Percentiles rank a stretch among this genome's conserved stretches.
These are phyloP conservation scores for Pseudogymnoascus sp. DNA, from an alignment of 2,329 filamentous ascomycete genomes.

Conservation along the genomic window DNA sequence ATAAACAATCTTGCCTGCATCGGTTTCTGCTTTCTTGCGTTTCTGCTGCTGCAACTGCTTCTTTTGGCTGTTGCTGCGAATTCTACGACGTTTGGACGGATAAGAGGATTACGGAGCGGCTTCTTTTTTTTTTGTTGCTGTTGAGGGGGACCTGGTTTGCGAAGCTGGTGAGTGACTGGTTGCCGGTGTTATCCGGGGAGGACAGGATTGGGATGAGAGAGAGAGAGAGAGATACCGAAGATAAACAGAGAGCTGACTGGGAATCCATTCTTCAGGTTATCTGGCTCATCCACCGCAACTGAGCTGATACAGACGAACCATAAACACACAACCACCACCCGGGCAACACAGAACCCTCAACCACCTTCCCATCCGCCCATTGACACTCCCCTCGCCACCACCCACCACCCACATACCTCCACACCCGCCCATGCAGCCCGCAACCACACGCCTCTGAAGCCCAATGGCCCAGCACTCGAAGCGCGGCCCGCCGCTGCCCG, in stretches of 20 bases:
- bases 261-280: neutral
- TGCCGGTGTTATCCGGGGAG: neutral
- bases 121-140: neutral
- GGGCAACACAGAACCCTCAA: neutral
- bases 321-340: neutral
- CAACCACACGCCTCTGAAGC: constrained; percentile 2
- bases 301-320: neutral
- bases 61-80: neutral
- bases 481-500: constrained; percentile 60
- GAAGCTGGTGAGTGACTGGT: neutral
- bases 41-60: too few relatives aligned
- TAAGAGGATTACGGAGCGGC: neutral
- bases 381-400: neutral
- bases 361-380: neutral
- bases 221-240: neutral
- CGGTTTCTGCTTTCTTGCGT: neutral
- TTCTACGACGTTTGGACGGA: neutral
- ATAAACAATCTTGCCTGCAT: neutral
- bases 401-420: neutral
- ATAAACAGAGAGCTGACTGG: neutral
- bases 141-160: neutral
- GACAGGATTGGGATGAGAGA: neutral
- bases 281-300: neutral
- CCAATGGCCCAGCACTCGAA: constrained; percentile 29
- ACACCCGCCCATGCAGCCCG: neutral